Evolutionary conservation across 225 moss, liverwort and hornwort species (phyloP), one percentile per base, ranked within the genome.

Genomic region (Climacium dendroides): DNA sequence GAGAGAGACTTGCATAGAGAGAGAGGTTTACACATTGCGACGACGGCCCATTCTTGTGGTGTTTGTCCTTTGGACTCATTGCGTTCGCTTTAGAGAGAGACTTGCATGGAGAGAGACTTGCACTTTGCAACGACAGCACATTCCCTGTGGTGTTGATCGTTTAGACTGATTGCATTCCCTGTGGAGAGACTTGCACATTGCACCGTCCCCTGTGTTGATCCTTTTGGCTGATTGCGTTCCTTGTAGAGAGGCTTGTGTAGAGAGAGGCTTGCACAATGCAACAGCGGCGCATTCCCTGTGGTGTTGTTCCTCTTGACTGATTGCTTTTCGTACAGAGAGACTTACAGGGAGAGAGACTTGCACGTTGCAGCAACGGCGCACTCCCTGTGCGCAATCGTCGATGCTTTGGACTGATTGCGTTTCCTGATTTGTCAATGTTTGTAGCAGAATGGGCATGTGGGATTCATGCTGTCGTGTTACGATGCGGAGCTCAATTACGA

Each of bases 361-460:
- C 23, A 34, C 78, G 18, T 58, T 78, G 78, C 57, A 75, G 30
- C 62, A 62, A 28, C 71, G 71, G 45, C 45, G 16, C 45, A 41
- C 30, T 28, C 28, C 45, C 67, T 62, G 62, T 62, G 62, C n/a
- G n/a, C n/a, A n/a, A n/a, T n/a, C n/a, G n/a, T n/a, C n/a, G 25
- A 65, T 39, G 19, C 54, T 69, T 47, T 66, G 74, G 79, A 88
- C 65, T 73, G 72, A 88, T 57, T 80, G 48, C 34, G 29, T 78
- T 57, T 62, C 74, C 63, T 80, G 89, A 60, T 83, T 72, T 92
- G 58, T 79, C 55, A 70, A 70, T n/a, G 81, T 70, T 74, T 90
- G 86, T 94, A 87, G 92, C 96, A 98, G 98, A 98, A 98, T 90
- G 98, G 98, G 89, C 96, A 98, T 70, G 96, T 96, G 70, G 98